Percentiles rank a stretch among this genome's conserved stretches.
Conservation (phyloP, 108 stramenopile species). For the Stephanodiscus triporus region DNA sequence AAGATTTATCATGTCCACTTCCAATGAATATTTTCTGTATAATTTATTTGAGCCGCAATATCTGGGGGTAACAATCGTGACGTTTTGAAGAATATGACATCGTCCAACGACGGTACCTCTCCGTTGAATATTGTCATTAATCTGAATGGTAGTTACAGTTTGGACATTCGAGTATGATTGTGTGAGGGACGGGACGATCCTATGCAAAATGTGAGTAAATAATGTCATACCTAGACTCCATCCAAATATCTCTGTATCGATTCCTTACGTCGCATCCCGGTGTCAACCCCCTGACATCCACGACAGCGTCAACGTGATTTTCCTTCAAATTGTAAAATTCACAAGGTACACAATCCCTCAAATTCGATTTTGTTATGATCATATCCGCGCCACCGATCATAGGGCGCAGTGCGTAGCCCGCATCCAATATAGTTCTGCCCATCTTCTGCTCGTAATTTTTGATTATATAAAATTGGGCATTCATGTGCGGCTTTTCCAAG, state of each 20-base stretch:
- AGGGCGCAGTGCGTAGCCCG: slow-evolving; percentile 12
- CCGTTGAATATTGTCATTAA: slow-evolving; percentile 1
- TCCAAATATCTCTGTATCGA: neutral
- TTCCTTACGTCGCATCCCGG: neutral
- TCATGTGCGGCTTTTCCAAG: neutral
- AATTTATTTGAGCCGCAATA: slow-evolving; percentile 1
- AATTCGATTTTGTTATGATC: neutral
- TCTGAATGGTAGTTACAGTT: neutral
- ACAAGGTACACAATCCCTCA: slow-evolving; percentile 1
- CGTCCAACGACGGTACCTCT: slow-evolving; percentile 19
- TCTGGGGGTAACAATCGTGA: slow-evolving; percentile 20
- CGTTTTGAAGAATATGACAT: slow-evolving; percentile 30
- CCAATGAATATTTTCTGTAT: slow-evolving; percentile 10
- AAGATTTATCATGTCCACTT: slow-evolving; percentile 3
- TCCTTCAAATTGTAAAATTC: slow-evolving; percentile 1
- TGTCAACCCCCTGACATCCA: neutral
- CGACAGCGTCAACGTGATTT: neutral
- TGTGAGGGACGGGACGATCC: neutral
- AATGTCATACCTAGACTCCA: slow-evolving; percentile 8
- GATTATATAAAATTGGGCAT: neutral
- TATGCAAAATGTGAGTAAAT: neutral
- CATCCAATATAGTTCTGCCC: slow-evolving; percentile 16
- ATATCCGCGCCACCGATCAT: neutral
- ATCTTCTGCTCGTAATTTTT: slow-evolving; percentile 22
- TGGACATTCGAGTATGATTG: neutral